These are phyloP conservation scores for Blumeriella jaapii DNA, from an alignment of 2,329 filamentous ascomycete genomes.

Conservation along the genomic window DNA sequence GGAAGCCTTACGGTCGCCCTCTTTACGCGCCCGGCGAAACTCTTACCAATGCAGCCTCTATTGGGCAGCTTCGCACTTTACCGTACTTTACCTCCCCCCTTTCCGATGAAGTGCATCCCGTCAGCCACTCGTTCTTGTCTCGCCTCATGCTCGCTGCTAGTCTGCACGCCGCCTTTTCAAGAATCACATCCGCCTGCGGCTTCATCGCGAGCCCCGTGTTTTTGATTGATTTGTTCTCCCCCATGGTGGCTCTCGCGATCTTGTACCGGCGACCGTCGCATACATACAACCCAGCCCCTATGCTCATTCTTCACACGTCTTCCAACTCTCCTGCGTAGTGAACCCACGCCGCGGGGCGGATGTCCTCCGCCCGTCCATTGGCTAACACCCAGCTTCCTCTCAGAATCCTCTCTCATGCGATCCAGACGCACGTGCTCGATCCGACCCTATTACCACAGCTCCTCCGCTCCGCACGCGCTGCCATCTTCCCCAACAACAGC, in stretches of 20 bases:
- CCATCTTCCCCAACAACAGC: constrained; percentile 78
- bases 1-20: constrained; percentile 25
- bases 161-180: constrained; percentile 10
- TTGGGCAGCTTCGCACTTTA: constrained; percentile 23
- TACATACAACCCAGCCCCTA: too few species aligned
- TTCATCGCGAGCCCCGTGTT: too few species aligned
- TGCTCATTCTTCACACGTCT: too few species aligned
- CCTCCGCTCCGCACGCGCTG: constrained; percentile 59
- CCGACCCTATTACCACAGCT: constrained; percentile 52
- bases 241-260: too few species aligned
- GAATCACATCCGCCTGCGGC: too few species aligned
- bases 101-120: constrained; percentile 12
- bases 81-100: constrained; percentile 22
- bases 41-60: constrained; percentile 14
- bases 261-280: too few species aligned
- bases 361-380: constrained; percentile 4
- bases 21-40: constrained; percentile 28
- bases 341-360: constrained; percentile 4
- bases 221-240: too few species aligned
- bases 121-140: constrained; percentile 18
- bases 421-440: constrained; percentile 47
- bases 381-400: constrained; percentile 11
- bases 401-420: constrained; percentile 41
- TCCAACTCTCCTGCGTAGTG: too few species aligned
- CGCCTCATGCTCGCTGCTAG: constrained; percentile 12